Evolutionary conservation across 495 filamentous ascomycete species (phyloP), one percentile per base, ranked within the genome.

Genomic region (Hypoxylon perforatum): DNA sequence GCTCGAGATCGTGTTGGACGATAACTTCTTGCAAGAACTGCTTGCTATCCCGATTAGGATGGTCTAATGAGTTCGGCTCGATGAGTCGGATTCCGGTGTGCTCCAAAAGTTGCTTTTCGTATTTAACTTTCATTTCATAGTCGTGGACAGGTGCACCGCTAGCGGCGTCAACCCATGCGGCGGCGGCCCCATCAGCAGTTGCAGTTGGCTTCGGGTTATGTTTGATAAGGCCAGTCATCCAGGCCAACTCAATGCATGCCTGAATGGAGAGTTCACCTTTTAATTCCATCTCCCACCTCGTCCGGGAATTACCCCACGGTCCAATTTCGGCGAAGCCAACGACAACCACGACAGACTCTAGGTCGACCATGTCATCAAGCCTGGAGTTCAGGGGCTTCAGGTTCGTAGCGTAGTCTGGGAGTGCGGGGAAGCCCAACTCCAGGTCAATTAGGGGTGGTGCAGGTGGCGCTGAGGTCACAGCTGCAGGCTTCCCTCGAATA

Each of bases 311-410:
- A 78, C 92, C 92, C 91, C 92, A 95, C 0, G 92, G 92, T 35
- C 92, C 92, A 59, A 96, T 85, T 74, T 96, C 92, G 23, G 92
- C 83, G 77, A 96, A 96, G 65, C 92, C 95, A 91, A 61, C 90
- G 87, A 99, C 90, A 53, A 99, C 95, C n/a, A 99, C 92, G 5
- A 96, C 93, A 82, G 94, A 96, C 69, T 97, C 94, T 52, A 99
- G 84, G 75, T 99, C 93, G 48, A 97, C 93, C 95, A 99, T 97
- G 33, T 93, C 94, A 78, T 94, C 92, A 63, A 97, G 89, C 57
- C 88, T 85, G 30, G 85, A 84, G 70, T 94, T 94, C 69, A 97
- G 87, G 8, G 93, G 91, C 75, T 93, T 88, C 57, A 99, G 80
- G 45, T 96, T 92, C 1, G 85, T 78, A 76, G 94, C 88, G 89